phyloP scores from a whole-genome alignment of 345 rosid species.

The Aegle marmelos region DNA sequence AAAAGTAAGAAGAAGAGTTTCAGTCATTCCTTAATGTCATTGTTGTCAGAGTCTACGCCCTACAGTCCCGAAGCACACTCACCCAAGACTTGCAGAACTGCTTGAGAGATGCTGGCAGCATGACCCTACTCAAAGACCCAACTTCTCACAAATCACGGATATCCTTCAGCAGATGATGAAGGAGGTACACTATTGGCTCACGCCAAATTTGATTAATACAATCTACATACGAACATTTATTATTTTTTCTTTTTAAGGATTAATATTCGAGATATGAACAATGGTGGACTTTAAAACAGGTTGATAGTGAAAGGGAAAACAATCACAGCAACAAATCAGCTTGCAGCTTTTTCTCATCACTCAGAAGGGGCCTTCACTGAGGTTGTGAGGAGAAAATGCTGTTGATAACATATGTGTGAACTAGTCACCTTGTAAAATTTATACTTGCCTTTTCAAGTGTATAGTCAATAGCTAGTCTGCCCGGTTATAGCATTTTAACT shows the following conservation, averaged over 20 bases:
- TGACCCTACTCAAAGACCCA: slow-evolving; percentile 76
- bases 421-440: slow-evolving; percentile 13
- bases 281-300: slow-evolving; percentile 37
- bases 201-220: slow-evolving; percentile 3
- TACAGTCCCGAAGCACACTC: slow-evolving; percentile 70
- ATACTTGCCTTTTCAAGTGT: slow-evolving; percentile 28
- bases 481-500: neutral
- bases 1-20: neutral
- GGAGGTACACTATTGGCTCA: slow-evolving; percentile 46
- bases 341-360: slow-evolving; percentile 45
- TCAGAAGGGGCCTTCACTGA: slow-evolving; percentile 51
- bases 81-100: slow-evolving; percentile 64
- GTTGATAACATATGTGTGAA: slow-evolving; percentile 22
- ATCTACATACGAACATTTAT: neutral
- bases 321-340: slow-evolving; percentile 41
- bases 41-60: slow-evolving; percentile 64
- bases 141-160: slow-evolving; percentile 69
- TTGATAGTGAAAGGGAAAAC: slow-evolving; percentile 49
- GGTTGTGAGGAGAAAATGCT: slow-evolving; percentile 16
- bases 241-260: neutral
- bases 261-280: neutral
- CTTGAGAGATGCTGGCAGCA: slow-evolving; percentile 93
- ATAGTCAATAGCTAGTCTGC: slow-evolving; percentile 26
- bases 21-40: slow-evolving; percentile 5
- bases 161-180: slow-evolving; percentile 55